Evolutionary conservation across 306 rosid genomes (phyloP).

Genomic region (Trifolium pratense): DNA sequence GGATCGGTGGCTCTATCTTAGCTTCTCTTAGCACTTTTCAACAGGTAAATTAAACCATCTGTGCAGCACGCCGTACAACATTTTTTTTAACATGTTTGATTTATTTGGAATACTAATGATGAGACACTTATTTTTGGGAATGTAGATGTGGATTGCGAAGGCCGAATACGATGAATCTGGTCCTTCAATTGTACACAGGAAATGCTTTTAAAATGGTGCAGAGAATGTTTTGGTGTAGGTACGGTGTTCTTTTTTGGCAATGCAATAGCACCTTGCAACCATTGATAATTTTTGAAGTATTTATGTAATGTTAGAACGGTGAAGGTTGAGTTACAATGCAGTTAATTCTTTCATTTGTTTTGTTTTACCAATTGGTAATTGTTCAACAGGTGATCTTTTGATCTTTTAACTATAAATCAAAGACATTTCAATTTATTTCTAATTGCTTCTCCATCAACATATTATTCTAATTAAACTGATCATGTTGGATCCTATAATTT

Average conservation of each 20-base stretch:
- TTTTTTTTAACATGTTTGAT: constrained; percentile 5
- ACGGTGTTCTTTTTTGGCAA: constrained; percentile 33
- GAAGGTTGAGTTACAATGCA: constrained; percentile 44
- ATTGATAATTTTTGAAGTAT: constrained; percentile 35
- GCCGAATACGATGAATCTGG: constrained; percentile 96
- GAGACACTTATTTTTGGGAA: constrained; percentile 34
- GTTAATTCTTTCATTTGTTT: constrained; percentile 57
- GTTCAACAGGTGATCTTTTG: constrained; percentile 47
- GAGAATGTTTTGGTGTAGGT: constrained; percentile 39
- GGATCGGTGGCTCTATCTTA: constrained; percentile 94
- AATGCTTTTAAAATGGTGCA: constrained; percentile 66
- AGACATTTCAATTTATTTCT: constrained; percentile 36
- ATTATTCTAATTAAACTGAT: not conserved
- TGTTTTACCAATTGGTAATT: constrained; percentile 45
- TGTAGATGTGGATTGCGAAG: constrained; percentile 95
- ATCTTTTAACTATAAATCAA: constrained; percentile 39
- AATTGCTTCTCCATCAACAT: not conserved
- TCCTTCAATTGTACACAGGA: constrained; percentile 94
- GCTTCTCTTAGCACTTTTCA: constrained; percentile 95
- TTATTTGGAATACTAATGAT: constrained; percentile 21
- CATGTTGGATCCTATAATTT: not conserved
- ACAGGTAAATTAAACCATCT: constrained; percentile 58
- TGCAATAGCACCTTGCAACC: constrained; percentile 45
- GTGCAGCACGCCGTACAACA: not conserved
- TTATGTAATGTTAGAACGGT: constrained; percentile 48